Conservation (phyloP, 257 asterid species). For the Ilex asprella region DNA sequence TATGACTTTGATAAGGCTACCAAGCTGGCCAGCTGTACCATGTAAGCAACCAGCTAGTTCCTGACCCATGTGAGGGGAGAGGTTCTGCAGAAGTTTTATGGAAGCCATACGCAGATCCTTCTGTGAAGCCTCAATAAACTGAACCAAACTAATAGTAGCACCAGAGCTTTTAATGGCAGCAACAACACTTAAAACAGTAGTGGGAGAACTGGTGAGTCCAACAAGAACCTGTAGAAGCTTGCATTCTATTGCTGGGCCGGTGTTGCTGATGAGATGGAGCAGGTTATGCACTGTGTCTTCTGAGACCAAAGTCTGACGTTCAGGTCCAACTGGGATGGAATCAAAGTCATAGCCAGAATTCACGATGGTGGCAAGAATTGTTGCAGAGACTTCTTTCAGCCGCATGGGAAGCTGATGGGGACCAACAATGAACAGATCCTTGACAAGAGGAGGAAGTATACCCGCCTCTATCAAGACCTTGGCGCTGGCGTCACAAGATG, state of each 20-base stretch:
- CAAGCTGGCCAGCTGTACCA: conserved; percentile 70
- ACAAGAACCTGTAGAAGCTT: conserved; percentile 90
- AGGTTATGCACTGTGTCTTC: conserved; percentile 75
- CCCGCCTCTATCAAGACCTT: conserved; percentile 78
- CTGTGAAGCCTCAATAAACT: conserved; percentile 88
- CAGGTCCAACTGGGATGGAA: conserved; percentile 62
- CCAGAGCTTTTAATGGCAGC: conserved; percentile 85
- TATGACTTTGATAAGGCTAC: conserved; percentile 56
- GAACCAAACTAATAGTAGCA: conserved; percentile 79
- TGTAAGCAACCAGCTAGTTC: conserved; percentile 71
- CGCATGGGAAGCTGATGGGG: conserved; percentile 60
- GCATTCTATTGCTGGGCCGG: conserved; percentile 90
- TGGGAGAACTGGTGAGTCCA: conserved; percentile 63
- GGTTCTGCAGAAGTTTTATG: conserved; percentile 69
- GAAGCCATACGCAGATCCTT: conserved; percentile 75
- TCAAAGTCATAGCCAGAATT: conserved; percentile 77
- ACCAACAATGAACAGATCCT: conserved; percentile 77
- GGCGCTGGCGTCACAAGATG: conserved; percentile 80
- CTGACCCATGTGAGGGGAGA: conserved; percentile 79
- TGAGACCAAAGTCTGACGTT: conserved; percentile 72
- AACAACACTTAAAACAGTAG: conserved; percentile 60
- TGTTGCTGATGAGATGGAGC: conserved; percentile 81
- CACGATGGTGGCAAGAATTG: conserved; percentile 76
- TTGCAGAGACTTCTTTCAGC: conserved; percentile 83
- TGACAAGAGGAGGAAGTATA: conserved; percentile 88